Evolutionary conservation across 768 basidiomycete genomes (phyloP), one percentile per base, ranked within the genome.

Genomic region (Suillus cothurnatus): DNA sequence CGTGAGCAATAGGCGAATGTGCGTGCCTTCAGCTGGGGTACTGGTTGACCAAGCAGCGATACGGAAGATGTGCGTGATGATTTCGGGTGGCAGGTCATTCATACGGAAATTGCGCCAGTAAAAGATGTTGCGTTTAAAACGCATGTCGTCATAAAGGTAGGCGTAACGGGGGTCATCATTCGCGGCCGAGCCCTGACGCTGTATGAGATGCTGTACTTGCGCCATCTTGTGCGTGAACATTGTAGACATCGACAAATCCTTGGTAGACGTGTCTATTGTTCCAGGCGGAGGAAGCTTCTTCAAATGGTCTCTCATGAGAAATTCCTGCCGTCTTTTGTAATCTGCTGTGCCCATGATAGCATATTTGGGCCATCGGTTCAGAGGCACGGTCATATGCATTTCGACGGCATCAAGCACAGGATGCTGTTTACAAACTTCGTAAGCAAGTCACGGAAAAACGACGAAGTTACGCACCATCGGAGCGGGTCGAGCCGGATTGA

Each of bases 41-140:
- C 69, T 67, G 26, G 80, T 70, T n/a, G 84, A 82, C 88, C 86
- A 90, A 47, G 80, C 81, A 43, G 86, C 82, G 69, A 78, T 79
- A 65, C 85, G 88, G 69, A 92, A 85, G 68, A 93, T 88, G 65
- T 85, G 82, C 75, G 75, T 77, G 65, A 92, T 76, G 63, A 92
- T 86, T 72, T 93, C 91, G 36, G 79, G 73, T 3, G 91, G 91
- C 4, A 92, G 81, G 39, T 86, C 81, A 74, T 84, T 85, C 66
- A 91, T 77, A 52, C 83, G 84, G 73, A 90, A 90, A 39, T 78
- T 76, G 43, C 74, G 73, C 77, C 79, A 82, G 59, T 74, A 73
- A 3, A 77, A 63, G 67, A 79, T 55, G 34, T 69, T 61, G 31
- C 67, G 68, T 19, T 66, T 66, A 65, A 65, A 70, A 62, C 67